Evolutionary conservation across 2,329 filamentous ascomycete species (phyloP), one percentile per base, ranked within the genome.

Genomic region (Nemania diffusa): DNA sequence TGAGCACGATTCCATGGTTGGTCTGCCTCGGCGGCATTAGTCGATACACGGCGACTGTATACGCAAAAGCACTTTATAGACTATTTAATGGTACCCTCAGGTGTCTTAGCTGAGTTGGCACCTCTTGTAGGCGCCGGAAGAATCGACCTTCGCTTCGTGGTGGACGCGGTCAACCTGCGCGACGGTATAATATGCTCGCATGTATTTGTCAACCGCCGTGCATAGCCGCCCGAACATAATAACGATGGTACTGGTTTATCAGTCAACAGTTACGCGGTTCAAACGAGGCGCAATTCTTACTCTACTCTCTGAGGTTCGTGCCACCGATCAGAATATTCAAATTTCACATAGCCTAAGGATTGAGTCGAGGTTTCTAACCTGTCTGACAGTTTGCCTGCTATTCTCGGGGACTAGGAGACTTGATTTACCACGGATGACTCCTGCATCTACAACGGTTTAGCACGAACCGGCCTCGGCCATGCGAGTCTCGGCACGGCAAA

Each of bases 171-270:
- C n/a, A n/a, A n/a, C n/a, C 56, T 71, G 37, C 5, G 50, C 67
- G 13, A 73, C 57, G 24, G 64, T 67, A 9, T 62, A 59, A 37
- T 75, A 74, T n/a, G 70, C 69, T 50, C 32, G 53, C 44, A 75
- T 75, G 34, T 71, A 75, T 11, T 73, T 68, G 24, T 74, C 69
- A 44, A 75, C 65, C 5, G 56, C 71, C 73, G 76, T 75, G 1
- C 71, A 40, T 13, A 76, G 24, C n/a, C 72, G 58, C n/a, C 74
- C 74, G 5, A 77, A 71, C 74, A 77, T 77, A 32, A 75, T 74
- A 1, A 74, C 73, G 40, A 77, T 77, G 17, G 74, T 72, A 2
- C 73, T 75, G 32, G 22, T 26, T 13, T 46, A 17, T 2, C 1
- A 20, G 57, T 64, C 17, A 62, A 34, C 48, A 29, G 26, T 20